Percentiles rank a stretch among this genome's conserved stretches.
phyloP scores from a whole-genome alignment of 345 rosid species.

The Bruguiera sexangula region DNA sequence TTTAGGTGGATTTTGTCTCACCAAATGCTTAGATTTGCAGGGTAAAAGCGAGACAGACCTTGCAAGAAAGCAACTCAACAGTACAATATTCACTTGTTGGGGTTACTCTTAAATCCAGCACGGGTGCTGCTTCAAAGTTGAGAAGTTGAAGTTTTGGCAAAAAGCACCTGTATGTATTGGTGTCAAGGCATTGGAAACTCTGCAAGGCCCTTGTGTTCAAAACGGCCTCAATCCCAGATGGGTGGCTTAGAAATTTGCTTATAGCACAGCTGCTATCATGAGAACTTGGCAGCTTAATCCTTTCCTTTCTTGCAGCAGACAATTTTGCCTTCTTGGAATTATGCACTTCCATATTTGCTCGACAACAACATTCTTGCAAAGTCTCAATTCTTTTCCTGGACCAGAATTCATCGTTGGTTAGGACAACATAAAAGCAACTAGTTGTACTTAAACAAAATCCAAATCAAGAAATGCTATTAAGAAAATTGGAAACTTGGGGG shows the following conservation, averaged over 20 bases:
- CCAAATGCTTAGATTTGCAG: neutral
- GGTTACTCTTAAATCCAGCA: constrained; percentile 60
- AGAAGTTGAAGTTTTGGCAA: constrained; percentile 60
- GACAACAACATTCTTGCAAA: neutral
- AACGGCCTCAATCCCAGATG: constrained; percentile 64
- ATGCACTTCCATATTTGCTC: constrained; percentile 15
- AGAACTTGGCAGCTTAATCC: constrained; percentile 44
- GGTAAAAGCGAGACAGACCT: constrained; percentile 42
- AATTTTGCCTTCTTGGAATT: constrained; percentile 59
- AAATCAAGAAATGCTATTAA: neutral
- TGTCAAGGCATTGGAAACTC: constrained; percentile 48
- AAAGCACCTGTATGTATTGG: constrained; percentile 66
- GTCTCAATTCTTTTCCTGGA: constrained; percentile 8
- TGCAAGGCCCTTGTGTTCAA: constrained; percentile 63
- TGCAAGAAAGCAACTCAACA: constrained; percentile 76
- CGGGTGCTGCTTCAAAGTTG: constrained; percentile 71
- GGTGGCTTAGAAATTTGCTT: constrained; percentile 58
- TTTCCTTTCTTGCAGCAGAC: constrained; percentile 57
- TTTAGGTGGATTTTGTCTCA: neutral
- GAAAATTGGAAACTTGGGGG: neutral
- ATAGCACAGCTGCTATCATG: constrained; percentile 37
- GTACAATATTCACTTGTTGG: constrained; percentile 57
- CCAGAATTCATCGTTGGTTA: neutral
- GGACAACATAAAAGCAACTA: neutral
- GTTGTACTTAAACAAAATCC: neutral